phyloP scores from a whole-genome alignment of 1,284 basidiomycete species.

The Apiotrichum laibachii region DNA sequence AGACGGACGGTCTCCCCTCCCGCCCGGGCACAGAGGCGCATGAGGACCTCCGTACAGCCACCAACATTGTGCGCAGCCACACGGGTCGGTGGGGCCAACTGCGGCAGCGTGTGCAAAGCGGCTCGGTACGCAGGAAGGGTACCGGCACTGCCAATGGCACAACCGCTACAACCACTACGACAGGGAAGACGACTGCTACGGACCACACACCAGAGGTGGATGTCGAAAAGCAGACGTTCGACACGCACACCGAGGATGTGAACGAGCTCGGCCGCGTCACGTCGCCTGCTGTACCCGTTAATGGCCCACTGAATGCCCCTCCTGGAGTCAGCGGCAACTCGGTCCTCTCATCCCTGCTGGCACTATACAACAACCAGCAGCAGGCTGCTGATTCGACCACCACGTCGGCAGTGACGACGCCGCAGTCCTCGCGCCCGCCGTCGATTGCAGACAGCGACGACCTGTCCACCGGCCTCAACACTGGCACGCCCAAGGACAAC shows the following conservation, averaged over 20 bases:
- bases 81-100: constrained; percentile 49
- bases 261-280: not conserved
- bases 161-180: not conserved
- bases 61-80: constrained; percentile 49
- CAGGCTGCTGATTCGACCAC: constrained; percentile 30
- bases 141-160: not conserved
- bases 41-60: constrained; percentile 35
- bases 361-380: constrained; percentile 42
- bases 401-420: constrained; percentile 30
- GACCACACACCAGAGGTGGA: not conserved
- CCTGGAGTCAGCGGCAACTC: constrained; percentile 38
- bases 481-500: constrained; percentile 23
- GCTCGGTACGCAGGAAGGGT: constrained; percentile 1
- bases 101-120: constrained; percentile 36
- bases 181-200: not conserved
- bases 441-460: constrained; percentile 1
- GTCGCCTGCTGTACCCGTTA: constrained; percentile 2
- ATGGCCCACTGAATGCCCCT: constrained; percentile 10
- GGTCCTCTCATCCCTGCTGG: constrained; percentile 44
- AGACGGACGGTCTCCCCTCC: constrained; percentile 53
- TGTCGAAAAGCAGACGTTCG: not conserved
- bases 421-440: constrained; percentile 40
- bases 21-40: constrained; percentile 28
- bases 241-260: not conserved
- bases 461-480: constrained; percentile 22